Evolutionary conservation across 2,329 filamentous ascomycete genomes (phyloP), one percentile per base, ranked within the genome.

Genomic region (Xylaria sp.): DNA sequence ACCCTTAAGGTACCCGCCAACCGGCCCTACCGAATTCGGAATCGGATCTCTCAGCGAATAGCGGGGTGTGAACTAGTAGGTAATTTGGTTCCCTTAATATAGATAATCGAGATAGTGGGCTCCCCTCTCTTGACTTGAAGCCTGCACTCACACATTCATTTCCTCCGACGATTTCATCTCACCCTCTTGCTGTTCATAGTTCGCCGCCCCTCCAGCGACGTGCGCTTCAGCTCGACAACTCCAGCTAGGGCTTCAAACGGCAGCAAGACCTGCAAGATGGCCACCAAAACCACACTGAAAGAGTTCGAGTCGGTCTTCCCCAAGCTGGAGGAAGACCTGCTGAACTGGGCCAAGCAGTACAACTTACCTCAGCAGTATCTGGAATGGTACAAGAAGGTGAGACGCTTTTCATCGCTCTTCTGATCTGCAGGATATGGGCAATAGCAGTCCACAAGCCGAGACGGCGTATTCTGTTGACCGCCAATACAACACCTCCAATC

Each of bases 261-360:
- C 5, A 20, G 10, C 25, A 23, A 23, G 41, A 67, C 60, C 61
- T 63, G 71, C 73, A 84, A 77, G 62, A 90, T 89, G 87, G 87
- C 88, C 51, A 83, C 96, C 86, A 90, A 90, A 75, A 91, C 91
- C 60, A 94, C 91, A 58, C 89, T 94, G 68, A 86, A 92, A 78
- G 91, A 97, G 78, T 99, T 99, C 81, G 94, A 98, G 87, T 86
- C 90, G 55, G 88, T 98, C 80, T 98, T 94, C 84, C 93, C 94
- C 65, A 91, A 91, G 82, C 89, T 99, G 74, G 90, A 94, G 78
- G 88, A 93, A 80, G 93, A 94, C 78, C 85, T 99, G 67, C 87
- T 94, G 75, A 90, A 89, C 72, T 90, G 96, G 84, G 92, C 91
- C 75, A 88, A 90, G 80, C 86, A 89, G 77, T 97, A 97, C 86